Evolutionary conservation across 768 basidiomycete species (phyloP).

Genomic region (Pluteus cervinus): DNA sequence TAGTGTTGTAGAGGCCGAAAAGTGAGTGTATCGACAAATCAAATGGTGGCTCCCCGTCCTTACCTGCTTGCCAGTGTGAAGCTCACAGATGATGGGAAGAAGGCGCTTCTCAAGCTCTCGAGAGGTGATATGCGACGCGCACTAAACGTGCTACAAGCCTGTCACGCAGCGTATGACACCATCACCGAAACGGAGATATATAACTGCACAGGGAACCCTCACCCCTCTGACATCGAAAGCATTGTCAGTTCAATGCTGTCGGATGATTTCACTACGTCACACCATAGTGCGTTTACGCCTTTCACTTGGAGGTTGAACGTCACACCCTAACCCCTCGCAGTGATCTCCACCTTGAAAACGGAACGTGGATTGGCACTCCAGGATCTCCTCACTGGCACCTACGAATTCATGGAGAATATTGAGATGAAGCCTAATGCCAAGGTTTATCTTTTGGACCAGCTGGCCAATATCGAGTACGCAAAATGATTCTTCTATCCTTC

Average conservation of each 20-base stretch:
- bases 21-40: slow-evolving; percentile 43
- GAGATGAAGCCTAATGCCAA: slow-evolving; percentile 84
- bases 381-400: slow-evolving; percentile 87
- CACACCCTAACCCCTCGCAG: no score
- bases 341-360: slow-evolving; percentile 80
- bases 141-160: slow-evolving; percentile 94
- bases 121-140: slow-evolving; percentile 98
- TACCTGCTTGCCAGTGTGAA: slow-evolving; percentile 57
- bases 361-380: slow-evolving; percentile 94
- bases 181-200: slow-evolving; percentile 91
- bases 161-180: slow-evolving; percentile 91
- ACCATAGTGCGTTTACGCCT: slow-evolving; percentile 51
- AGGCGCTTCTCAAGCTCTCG: slow-evolving; percentile 88
- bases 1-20: slow-evolving; percentile 77
- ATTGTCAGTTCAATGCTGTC: slow-evolving; percentile 94
- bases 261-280: slow-evolving; percentile 91
- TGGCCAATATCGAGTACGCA: slow-evolving; percentile 93
- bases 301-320: neutral
- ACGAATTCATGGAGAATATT: slow-evolving; percentile 82
- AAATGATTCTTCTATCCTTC: neutral
- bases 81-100: slow-evolving; percentile 78
- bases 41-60: neutral
- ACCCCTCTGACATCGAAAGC: slow-evolving; percentile 89
- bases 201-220: slow-evolving; percentile 94
- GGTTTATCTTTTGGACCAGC: slow-evolving; percentile 85